These are phyloP conservation scores for Torrubiellomyces zombiae DNA, from an alignment of 2,329 filamentous ascomycete species.

Conservation along the genomic window DNA sequence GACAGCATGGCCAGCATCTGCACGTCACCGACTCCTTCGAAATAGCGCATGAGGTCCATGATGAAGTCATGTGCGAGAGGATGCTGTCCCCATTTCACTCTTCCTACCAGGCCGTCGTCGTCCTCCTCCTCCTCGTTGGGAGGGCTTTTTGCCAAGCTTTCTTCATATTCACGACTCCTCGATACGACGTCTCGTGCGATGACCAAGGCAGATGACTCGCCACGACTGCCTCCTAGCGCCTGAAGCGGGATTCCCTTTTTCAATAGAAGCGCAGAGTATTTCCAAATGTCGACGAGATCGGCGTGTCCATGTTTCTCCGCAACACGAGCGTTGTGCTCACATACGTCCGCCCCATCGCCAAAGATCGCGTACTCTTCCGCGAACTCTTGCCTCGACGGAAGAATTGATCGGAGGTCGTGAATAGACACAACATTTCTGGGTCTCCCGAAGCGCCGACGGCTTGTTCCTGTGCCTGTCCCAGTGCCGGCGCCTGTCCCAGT, in stretches of 20 bases:
- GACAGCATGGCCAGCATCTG: constrained; percentile 60
- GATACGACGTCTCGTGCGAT: constrained; percentile 48
- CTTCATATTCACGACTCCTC: constrained; percentile 8
- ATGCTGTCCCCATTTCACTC: constrained; percentile 52
- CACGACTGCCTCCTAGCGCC: constrained; percentile 36
- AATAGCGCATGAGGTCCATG: constrained; percentile 44
- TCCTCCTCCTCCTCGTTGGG: constrained; percentile 3
- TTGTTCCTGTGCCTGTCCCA: constrained; percentile 34
- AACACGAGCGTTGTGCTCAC: constrained; percentile 65
- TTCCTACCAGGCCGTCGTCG: constrained; percentile 27
- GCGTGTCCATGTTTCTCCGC: constrained; percentile 53
- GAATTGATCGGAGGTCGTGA: constrained; percentile 47
- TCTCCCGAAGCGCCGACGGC: constrained; percentile 27
- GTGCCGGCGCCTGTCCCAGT: constrained; percentile 37
- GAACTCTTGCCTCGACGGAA: constrained; percentile 66
- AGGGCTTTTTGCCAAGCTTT: constrained; percentile 1
- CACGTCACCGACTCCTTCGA: constrained; percentile 43
- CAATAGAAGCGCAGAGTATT: constrained; percentile 60
- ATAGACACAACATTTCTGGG: constrained; percentile 59
- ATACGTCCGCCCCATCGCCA: constrained; percentile 66
- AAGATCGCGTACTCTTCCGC: constrained; percentile 72
- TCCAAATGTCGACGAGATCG: constrained; percentile 72
- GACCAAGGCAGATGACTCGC: constrained; percentile 45
- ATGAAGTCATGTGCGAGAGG: constrained; percentile 47
- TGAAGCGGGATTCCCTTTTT: constrained; percentile 60